Evolutionary conservation across 257 asterid species (phyloP).

Genomic region (Ehretia macrophylla): DNA sequence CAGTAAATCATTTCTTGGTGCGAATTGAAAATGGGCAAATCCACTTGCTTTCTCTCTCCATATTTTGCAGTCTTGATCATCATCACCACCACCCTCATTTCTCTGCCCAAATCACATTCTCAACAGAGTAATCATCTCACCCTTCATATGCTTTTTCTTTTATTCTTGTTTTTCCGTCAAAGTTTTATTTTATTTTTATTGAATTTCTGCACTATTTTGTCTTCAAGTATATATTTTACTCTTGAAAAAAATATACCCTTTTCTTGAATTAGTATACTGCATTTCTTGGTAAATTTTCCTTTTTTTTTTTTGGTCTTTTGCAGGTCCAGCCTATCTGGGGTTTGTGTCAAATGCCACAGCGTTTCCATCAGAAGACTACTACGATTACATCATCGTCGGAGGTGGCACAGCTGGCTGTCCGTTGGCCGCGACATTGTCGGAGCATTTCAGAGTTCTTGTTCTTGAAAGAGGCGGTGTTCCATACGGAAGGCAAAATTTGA

Average conservation of each 20-base stretch:
- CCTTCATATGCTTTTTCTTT: neutral
- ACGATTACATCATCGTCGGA: slow-evolving; percentile 60
- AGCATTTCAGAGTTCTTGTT: slow-evolving; percentile 56
- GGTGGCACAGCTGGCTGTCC: slow-evolving; percentile 99
- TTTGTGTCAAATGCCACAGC: slow-evolving; percentile 60
- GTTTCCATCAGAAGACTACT: slow-evolving; percentile 50
- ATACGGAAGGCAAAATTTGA: slow-evolving; percentile 48
- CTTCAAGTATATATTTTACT: neutral
- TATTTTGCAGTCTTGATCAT: slow-evolving; percentile 23
- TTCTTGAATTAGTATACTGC: neutral
- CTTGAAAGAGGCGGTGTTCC: slow-evolving; percentile 88
- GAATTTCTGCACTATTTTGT: neutral
- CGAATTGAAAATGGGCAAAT: slow-evolving; percentile 31
- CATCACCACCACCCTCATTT: slow-evolving; percentile 20
- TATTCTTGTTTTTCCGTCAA: neutral
- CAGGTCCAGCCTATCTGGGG: slow-evolving; percentile 59
- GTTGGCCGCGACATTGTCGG: slow-evolving; percentile 78
- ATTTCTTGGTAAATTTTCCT: neutral
- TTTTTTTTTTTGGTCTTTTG: neutral
- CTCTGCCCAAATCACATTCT: slow-evolving; percentile 35
- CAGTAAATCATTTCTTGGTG: neutral
- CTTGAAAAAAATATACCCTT: neutral
- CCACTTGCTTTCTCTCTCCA: slow-evolving; percentile 9
- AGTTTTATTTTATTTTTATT: neutral
- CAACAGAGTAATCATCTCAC: slow-evolving; percentile 45